phyloP scores from a whole-genome alignment of 148 eudicot genomes.

The Talinum fruticosum region DNA sequence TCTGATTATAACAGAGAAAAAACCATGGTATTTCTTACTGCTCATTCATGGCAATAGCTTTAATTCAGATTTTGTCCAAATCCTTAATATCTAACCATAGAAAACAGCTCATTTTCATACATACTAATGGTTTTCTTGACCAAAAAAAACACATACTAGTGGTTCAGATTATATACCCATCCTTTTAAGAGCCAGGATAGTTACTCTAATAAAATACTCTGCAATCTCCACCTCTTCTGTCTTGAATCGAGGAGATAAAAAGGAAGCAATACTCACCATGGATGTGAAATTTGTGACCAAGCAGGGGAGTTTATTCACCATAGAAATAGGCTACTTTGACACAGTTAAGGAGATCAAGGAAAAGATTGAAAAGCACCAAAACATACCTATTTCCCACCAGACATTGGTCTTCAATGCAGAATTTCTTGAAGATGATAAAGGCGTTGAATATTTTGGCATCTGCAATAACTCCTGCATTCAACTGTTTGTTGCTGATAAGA shows the following conservation, averaged over 20 bases:
- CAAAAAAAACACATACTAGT: too few relatives aligned
- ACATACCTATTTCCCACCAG: conserved; percentile 30
- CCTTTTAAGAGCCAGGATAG: not conserved
- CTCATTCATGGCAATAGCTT: not conserved
- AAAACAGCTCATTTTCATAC: not conserved
- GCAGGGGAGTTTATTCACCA: conserved; percentile 33
- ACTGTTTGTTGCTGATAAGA: not conserved
- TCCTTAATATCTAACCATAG: not conserved
- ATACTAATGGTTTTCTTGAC: not conserved
- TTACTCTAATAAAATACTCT: not conserved
- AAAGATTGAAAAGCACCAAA: conserved; percentile 36
- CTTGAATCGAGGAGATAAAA: not conserved
- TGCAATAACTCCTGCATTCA: not conserved
- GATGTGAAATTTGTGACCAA: conserved; percentile 32
- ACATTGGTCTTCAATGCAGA: not conserved
- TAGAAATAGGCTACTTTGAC: conserved; percentile 52
- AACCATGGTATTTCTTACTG: not conserved
- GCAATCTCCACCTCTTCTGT: not conserved
- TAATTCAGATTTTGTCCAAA: not conserved
- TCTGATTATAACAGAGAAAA: not conserved
- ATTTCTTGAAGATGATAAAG: not conserved
- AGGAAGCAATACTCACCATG: not conserved
- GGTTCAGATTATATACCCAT: not conserved
- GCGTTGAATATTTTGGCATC: not conserved
- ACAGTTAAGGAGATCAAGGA: conserved; percentile 48